Evolutionary conservation across 2,329 filamentous ascomycete genomes (phyloP), one percentile per base, ranked within the genome.

Genomic region (Pseudopithomyces chartarum): DNA sequence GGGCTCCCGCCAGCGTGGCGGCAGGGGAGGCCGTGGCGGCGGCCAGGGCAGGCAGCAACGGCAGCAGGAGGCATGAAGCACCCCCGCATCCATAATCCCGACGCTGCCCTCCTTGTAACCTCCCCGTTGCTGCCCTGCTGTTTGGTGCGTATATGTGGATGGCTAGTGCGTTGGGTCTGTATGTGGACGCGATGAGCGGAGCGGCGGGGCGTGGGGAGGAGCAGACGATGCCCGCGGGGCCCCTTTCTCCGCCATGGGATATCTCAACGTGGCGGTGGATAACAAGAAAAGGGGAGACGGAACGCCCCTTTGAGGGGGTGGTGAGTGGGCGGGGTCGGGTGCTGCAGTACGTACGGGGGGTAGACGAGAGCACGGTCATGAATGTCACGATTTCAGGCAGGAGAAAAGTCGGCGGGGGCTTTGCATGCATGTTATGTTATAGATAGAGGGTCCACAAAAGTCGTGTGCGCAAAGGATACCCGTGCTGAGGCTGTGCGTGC

Each of bases 21-120:
- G 71, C 44, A 62, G 72, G 11, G 73, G 74, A 20, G 64, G 70
- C 58, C 58, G 70, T 29, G 68, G 73, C 22, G 66, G 66, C 33
- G 66, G 67, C 52, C 66, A 68, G 61, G 71, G 71, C 15, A 64
- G 71, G 64, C 71, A 73, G 61, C 69, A 73, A 58, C 64, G 66
- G 59, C 54, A 64, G 46, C 68, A 70, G 54, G 70, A 73, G 49
- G 70, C 70, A 60, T 73, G 68, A 73, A 55, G 43, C 55, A 40
- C 33, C 29, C 29, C 23, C n/a, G 10, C 17, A 40, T 39, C 33
- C 43, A 47, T 40, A 40, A 40, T 39, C 43, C 47, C 40, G 40
- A 46, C 23, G 52, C 43, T 54, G 52, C 52, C 26, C 33, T 47
- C 34, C 45, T 47, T 47, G 36, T 47, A n/a, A 17, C n/a, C 44